A percentile compares a stretch with the other conserved stretches of the same genome.
phyloP scores from a whole-genome alignment of 208 protist species.

The Leishmania lainsoni region DNA sequence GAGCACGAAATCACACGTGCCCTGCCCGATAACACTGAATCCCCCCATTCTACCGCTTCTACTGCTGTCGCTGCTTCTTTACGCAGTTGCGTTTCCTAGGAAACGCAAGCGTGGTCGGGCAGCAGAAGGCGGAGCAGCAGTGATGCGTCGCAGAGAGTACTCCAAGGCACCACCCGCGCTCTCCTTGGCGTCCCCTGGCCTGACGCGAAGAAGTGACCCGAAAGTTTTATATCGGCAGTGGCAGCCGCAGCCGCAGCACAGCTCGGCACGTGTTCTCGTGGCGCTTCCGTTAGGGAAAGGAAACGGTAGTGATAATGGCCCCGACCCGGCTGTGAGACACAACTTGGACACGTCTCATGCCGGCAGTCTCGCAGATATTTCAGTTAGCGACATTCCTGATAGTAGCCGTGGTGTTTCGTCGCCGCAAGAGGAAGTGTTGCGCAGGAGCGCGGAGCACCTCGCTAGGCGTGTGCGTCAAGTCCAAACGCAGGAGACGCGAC shows the following conservation, averaged over 20 bases:
- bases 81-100: not conserved
- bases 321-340: not conserved
- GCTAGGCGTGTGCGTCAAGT: constrained; percentile 21
- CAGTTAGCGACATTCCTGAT: not conserved
- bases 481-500: constrained; percentile 27
- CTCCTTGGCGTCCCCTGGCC: not conserved
- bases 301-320: not conserved
- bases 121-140: not conserved
- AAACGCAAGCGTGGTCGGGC: not conserved
- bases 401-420: not conserved
- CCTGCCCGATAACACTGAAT: not conserved
- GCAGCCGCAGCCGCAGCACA: not conserved
- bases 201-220: not conserved
- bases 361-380: constrained; percentile 5
- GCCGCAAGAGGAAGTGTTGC: constrained; percentile 6
- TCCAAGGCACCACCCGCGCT: not conserved
- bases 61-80: not conserved
- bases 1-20: not conserved
- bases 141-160: not conserved
- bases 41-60: not conserved
- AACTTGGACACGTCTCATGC: not conserved
- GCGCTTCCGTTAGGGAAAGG: not conserved
- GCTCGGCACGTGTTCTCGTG: not conserved
- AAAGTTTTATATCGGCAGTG: not conserved
- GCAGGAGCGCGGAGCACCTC: constrained; percentile 14